Evolutionary conservation across 768 basidiomycete genomes (phyloP).

Genomic region (Calocera viscosa): DNA sequence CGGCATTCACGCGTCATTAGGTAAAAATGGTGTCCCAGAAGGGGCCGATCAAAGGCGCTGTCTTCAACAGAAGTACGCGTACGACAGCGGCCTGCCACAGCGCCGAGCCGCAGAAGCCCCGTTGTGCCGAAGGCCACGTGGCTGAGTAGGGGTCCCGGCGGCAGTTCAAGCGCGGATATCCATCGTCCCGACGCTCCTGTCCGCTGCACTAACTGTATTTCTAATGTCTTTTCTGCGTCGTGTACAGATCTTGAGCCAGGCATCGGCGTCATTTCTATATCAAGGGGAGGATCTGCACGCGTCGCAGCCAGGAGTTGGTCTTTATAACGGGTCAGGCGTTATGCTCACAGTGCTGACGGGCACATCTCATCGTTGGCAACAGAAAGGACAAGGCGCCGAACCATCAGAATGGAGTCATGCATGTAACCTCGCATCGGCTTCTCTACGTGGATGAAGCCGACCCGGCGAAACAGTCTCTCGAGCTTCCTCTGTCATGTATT

Average conservation of each 20-base stretch:
- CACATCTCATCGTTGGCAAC: conserved; percentile 23
- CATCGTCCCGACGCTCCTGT: not conserved
- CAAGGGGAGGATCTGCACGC: conserved; percentile 65
- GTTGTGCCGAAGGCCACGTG: no score
- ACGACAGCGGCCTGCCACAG: no score
- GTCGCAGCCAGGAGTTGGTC: conserved; percentile 67
- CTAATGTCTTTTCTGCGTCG: not conserved
- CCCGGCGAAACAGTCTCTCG: conserved; percentile 44
- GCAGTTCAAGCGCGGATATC: no score
- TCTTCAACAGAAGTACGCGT: no score
- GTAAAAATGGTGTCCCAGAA: no score
- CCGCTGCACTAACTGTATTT: not conserved
- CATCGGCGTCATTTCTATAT: conserved; percentile 49
- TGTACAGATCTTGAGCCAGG: not conserved
- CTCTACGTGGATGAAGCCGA: conserved; percentile 58
- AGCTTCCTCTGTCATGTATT: conserved; percentile 51
- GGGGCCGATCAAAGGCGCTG: no score
- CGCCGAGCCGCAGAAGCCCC: no score
- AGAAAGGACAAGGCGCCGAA: conserved; percentile 72
- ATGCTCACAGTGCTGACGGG: not conserved
- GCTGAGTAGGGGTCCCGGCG: no score
- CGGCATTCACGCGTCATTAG: no score
- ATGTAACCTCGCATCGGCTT: conserved; percentile 71
- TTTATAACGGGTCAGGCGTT: conserved; percentile 74
- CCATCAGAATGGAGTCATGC: conserved; percentile 61